phyloP scores from a whole-genome alignment of 768 basidiomycete genomes.

The Serendipita indica region DNA sequence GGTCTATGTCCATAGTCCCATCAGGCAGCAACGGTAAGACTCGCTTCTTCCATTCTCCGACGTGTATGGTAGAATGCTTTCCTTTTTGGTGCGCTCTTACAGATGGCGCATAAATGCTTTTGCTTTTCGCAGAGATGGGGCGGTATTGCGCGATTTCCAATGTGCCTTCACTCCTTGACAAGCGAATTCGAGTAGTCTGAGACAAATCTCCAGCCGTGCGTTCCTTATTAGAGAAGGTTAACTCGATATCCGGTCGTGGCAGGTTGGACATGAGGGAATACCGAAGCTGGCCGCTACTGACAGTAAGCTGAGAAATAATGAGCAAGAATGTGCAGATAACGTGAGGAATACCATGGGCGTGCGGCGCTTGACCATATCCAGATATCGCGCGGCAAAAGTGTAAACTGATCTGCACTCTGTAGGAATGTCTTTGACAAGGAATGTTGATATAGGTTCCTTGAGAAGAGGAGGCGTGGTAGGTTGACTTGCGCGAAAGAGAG shows the following conservation, averaged over 20 bases:
- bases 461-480: background rate
- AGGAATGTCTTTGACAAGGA: background rate
- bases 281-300: background rate
- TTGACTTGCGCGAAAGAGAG: too few species aligned
- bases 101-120: background rate
- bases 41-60: constrained; percentile 6
- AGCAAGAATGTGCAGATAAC: background rate
- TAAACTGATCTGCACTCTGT: background rate
- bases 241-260: background rate
- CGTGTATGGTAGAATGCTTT: background rate
- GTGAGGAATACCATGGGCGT: background rate
- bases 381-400: background rate
- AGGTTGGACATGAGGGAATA: background rate
- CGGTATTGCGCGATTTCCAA: background rate
- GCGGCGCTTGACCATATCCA: background rate
- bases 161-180: background rate
- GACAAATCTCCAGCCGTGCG: background rate
- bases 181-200: background rate
- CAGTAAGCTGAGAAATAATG: background rate
- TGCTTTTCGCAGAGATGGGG: background rate
- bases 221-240: background rate
- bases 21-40: background rate
- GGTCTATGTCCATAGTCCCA: background rate
- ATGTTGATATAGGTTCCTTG: background rate
- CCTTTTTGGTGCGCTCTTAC: background rate